These are phyloP conservation scores for Marchantia polymorpha DNA, from an alignment of 225 moss, liverwort and hornwort genomes.

Conservation along the genomic window DNA sequence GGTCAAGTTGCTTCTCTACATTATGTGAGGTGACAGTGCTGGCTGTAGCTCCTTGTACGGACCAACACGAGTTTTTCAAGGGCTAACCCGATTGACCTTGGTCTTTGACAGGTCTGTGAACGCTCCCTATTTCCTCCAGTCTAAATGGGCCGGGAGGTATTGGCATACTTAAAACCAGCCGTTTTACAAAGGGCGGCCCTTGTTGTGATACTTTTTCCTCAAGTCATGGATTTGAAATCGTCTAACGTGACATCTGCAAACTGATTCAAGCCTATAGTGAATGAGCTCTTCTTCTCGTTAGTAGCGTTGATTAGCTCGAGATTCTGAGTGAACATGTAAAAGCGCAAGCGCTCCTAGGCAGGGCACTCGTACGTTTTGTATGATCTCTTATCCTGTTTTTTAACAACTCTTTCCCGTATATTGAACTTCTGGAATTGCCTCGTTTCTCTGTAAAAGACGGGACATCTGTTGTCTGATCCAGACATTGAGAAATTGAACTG, in stretches of 20 bases:
- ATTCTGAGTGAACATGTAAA: constrained; percentile 70
- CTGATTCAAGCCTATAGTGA: constrained; percentile 29
- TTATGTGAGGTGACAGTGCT: too few relatives aligned
- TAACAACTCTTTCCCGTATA: background rate
- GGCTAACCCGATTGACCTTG: constrained; percentile 28
- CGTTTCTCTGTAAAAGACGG: background rate
- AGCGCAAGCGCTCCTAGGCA: constrained; percentile 14
- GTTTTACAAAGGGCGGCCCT: background rate
- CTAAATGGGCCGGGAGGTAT: constrained; percentile 23
- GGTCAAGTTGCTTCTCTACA: too few relatives aligned
- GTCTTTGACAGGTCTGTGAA: constrained; percentile 21
- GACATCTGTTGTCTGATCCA: background rate
- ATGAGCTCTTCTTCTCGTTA: constrained; percentile 38
- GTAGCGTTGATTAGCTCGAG: constrained; percentile 58
- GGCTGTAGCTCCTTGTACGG: too few relatives aligned
- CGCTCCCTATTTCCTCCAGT: constrained; percentile 30
- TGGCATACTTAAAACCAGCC: constrained; percentile 30
- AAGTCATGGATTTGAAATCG: constrained; percentile 25
- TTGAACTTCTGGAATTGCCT: background rate
- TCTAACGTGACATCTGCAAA: constrained; percentile 42
- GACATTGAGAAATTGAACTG: background rate
- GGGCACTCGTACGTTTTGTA: constrained; percentile 31
- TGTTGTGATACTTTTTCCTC: constrained; percentile 18
- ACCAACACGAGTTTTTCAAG: constrained; percentile 37
- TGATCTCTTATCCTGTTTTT: background rate